These are phyloP conservation scores for Microcos paniculata DNA, from an alignment of 345 rosid genomes.

Conservation along the genomic window DNA sequence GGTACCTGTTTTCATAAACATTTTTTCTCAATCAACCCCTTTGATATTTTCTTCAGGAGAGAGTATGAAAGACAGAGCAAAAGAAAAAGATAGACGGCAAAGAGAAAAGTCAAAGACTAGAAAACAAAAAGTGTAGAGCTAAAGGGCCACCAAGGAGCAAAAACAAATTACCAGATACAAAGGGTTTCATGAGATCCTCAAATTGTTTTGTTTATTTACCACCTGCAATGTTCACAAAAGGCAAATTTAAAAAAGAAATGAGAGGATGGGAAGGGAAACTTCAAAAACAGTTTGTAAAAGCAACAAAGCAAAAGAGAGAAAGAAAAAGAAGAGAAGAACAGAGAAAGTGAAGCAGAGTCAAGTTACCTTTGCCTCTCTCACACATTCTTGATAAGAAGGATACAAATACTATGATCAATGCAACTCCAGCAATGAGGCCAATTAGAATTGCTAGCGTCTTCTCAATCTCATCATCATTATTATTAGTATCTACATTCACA, in stretches of 20 bases:
- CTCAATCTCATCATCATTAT: slow-evolving; percentile 71
- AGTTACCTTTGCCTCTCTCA: slow-evolving; percentile 62
- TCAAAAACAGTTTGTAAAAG: not conserved
- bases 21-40: slow-evolving; percentile 18
- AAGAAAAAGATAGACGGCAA: not conserved
- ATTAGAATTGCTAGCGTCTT: slow-evolving; percentile 88
- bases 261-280: not conserved
- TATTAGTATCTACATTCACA: slow-evolving; percentile 25
- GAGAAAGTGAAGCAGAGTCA: not conserved
- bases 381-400: slow-evolving; percentile 63
- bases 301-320: not conserved
- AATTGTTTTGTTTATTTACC: slow-evolving; percentile 30
- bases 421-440: slow-evolving; percentile 85
- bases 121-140: slow-evolving; percentile 12
- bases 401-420: slow-evolving; percentile 65
- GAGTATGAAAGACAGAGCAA: slow-evolving; percentile 4
- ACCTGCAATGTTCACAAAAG: slow-evolving; percentile 28
- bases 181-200: not conserved
- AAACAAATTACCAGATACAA: slow-evolving; percentile 21
- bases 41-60: slow-evolving; percentile 5
- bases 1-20: slow-evolving; percentile 22
- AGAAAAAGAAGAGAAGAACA: not conserved
- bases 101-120: not conserved
- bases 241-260: not conserved
- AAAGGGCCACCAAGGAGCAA: slow-evolving; percentile 15